phyloP scores from a whole-genome alignment of 371 early-diverging fungal species.

The Apophysomyces sp. region DNA sequence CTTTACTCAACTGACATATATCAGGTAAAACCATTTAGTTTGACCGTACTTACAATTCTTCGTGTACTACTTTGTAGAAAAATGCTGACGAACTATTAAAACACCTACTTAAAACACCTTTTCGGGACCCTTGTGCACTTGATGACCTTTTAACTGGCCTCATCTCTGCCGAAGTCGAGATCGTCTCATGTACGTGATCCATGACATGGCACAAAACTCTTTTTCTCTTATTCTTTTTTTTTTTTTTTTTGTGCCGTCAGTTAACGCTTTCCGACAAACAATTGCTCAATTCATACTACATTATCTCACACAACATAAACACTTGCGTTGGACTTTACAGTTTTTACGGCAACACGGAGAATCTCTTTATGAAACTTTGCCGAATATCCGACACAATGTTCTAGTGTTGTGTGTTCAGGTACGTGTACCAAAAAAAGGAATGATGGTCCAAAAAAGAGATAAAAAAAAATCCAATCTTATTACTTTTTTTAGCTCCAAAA shows the following conservation, averaged over 20 bases:
- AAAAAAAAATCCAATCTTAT: background rate
- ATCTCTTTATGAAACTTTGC: conserved; percentile 6
- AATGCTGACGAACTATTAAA: background rate
- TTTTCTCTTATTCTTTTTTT: background rate
- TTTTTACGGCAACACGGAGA: background rate
- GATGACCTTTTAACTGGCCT: background rate
- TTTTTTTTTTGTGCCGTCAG: background rate
- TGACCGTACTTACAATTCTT: no score
- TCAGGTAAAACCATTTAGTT: background rate
- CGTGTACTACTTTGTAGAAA: background rate
- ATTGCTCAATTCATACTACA: background rate
- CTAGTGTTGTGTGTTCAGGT: conserved; percentile 13
- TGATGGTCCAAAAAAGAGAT: background rate
- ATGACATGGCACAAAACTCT: background rate
- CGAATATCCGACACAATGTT: conserved; percentile 4
- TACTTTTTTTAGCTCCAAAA: conserved; percentile 10
- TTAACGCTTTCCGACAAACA: background rate
- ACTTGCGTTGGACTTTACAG: background rate
- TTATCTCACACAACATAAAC: background rate
- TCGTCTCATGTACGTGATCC: background rate
- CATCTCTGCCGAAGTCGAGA: background rate
- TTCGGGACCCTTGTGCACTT: background rate
- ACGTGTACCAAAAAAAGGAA: conserved; percentile 3
- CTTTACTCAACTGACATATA: background rate
- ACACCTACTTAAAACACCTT: background rate